A percentile compares a stretch with the other conserved stretches of the same genome.
Evolutionary conservation across 2,329 filamentous ascomycete species (phyloP).

Genomic region (Chalaropsis thielavioides): DNA sequence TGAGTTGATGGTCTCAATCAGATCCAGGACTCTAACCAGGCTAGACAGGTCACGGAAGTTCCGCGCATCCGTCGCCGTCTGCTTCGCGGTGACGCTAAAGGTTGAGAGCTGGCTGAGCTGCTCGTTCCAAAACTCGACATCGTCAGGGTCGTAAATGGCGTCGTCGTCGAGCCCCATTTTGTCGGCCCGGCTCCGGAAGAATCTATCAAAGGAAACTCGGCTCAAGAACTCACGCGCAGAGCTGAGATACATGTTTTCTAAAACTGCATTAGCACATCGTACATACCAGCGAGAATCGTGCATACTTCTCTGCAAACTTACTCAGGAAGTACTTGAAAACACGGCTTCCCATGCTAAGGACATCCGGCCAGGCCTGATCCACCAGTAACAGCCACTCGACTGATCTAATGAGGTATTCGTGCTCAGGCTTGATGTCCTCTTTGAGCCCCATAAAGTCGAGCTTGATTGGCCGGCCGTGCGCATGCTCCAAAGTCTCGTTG

Average conservation of each 20-base stretch:
- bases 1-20: slow-evolving; percentile 51
- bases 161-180: slow-evolving; percentile 28
- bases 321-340: slow-evolving; percentile 75
- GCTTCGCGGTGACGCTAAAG: slow-evolving; percentile 25
- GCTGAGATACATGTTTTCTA: slow-evolving; percentile 37
- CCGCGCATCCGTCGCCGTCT: slow-evolving; percentile 40
- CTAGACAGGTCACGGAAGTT: slow-evolving; percentile 55
- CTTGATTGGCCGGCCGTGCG: slow-evolving; percentile 49
- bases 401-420: slow-evolving; percentile 59
- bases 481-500: slow-evolving; percentile 33
- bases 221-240: slow-evolving; percentile 40
- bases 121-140: slow-evolving; percentile 29
- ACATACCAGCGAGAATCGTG: slow-evolving; percentile 20
- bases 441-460: slow-evolving; percentile 49
- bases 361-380: slow-evolving; percentile 54
- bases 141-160: slow-evolving; percentile 25
- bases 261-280: slow-evolving; percentile 14
- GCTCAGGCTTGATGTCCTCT: slow-evolving; percentile 46
- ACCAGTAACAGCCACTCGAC: slow-evolving; percentile 75
- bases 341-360: slow-evolving; percentile 52
- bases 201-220: slow-evolving; percentile 35
- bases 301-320: slow-evolving; percentile 36
- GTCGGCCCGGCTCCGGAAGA: slow-evolving; percentile 29
- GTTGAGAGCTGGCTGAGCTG: slow-evolving; percentile 19
- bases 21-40: slow-evolving; percentile 50